Evolutionary conservation across 352 stramenopile genomes (phyloP), one percentile per base, ranked within the genome.

Genomic region (Elongisporangium undulatum): DNA sequence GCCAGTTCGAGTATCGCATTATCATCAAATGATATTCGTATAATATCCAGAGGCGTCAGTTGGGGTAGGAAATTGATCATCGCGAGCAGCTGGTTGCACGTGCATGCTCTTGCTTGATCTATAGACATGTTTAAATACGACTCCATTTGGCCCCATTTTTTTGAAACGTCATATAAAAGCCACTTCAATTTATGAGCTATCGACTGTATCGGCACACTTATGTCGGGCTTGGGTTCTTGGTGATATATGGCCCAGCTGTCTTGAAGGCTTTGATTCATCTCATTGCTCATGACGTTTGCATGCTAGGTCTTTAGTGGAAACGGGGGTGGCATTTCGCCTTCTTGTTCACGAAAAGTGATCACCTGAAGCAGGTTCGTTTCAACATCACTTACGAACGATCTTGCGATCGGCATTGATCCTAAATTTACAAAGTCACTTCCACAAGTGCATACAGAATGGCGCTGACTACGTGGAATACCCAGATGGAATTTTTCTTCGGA

Each of bases 241-340:
- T 84, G 71, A 39, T 79, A 73, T 8, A 60, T 61, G 1, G 59
- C n/a, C 75, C 77, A 89, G 50, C 72, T 89, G 2, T 67, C 21
- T 59, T 69, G 51, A 5, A 89, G 34, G 21, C 81, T 73, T 2
- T 53, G 39, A n/a, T 76, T 53, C 75, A 89, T 83, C 1, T 23
- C 55, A 13, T 48, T 63, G 1, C 75, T 63, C 65, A 82, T 77
- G 0, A 51, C 54, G 48, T 80, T 73, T 4, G 17, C 56, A 23
- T 53, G 59, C 4, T 49, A 45, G 4, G 19, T 56, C 1, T 61
- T 55, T 20, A 87, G 41, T 4, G 73, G 73, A 3, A 85, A 53
- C 0, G 22, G 7, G 7, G 24, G 19, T 2, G 68, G 58, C 5
- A 51, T 51, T n/a, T 64, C 39, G 22, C 45, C 53, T 21, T 1